Base-by-base conservation (phyloP, 2,329 filamentous ascomycete species). In the Polytolypa hystricis region DNA sequence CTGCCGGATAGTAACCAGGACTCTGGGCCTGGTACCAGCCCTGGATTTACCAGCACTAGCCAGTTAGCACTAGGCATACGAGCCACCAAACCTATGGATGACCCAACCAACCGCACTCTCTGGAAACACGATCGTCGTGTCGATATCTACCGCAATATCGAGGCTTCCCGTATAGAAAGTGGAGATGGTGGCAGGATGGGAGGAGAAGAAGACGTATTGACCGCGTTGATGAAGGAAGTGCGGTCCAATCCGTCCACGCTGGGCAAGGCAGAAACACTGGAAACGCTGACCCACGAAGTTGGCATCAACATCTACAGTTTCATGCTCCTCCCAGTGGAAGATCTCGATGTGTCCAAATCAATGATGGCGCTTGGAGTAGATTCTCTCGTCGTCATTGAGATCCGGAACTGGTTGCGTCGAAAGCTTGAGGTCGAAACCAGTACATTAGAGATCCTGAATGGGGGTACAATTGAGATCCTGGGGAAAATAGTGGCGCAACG, bases 381-480 rank as follows among this genome's bases (percentile, higher is more conserved):
- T 32, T 56, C 53, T 1, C 42, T 57, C 9, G 45, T 52, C 25
- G 50, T 49, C 1, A 47, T 56, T 15, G 52, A 57, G 35, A 34
- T 57, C 8, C 43, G 48, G 11, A 47, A 46, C 17, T 55, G 53
- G 52, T 44, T 49, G 33, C 40, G 23, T 21, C 37, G 38, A 39
- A 39, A 38, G n/a, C 39, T 47, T 14, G 40, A 39, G 7, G 45
- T 48, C 3, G 47, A 50, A 43, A 10, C 14, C 5, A 32, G 30
- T 17, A 32, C 30, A 14, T 11, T 32, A 4, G 30, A 32, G 17
- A 32, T 32, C 17, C 18, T 32, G 17, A 32, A 19, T 17, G 30
- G 30, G 11, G 30, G 12, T 14, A 32, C 30, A 32, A 32, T 32
- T 32, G 30, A 32, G 17, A 11, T 32, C 18, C 17, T 32, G 30